phyloP scores from a whole-genome alignment of 306 rosid genomes.

The Trifolium repens region DNA sequence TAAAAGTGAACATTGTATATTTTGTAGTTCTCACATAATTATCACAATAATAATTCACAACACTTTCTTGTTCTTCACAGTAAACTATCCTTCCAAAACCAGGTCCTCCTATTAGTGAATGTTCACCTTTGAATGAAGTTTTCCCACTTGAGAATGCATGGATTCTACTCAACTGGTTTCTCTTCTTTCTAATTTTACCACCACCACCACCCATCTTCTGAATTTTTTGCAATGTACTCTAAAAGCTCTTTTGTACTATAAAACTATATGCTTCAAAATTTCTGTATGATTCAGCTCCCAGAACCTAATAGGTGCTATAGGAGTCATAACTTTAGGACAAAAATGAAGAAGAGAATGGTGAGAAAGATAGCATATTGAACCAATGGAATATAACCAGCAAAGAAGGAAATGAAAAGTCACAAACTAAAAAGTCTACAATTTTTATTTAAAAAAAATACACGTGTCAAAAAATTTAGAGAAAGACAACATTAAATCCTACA shows the following conservation, averaged over 20 bases:
- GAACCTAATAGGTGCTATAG: too few relatives aligned
- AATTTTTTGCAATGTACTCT: background rate
- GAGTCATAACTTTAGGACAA: background rate
- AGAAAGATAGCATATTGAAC: conserved; percentile 25
- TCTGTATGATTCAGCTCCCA: too few relatives aligned
- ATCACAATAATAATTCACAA: conserved; percentile 54
- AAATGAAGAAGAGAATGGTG: conserved; percentile 5
- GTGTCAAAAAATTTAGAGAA: background rate
- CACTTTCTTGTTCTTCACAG: conserved; percentile 65
- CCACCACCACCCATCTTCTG: conserved; percentile 54
- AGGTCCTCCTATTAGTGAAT: conserved; percentile 83
- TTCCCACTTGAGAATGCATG: conserved; percentile 78
- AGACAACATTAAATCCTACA: background rate
- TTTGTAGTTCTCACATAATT: conserved; percentile 86
- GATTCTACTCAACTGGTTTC: conserved; percentile 67
- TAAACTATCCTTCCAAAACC: conserved; percentile 82
- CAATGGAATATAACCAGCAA: background rate
- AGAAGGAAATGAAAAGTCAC: background rate
- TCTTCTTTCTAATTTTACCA: conserved; percentile 54
- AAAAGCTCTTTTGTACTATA: background rate
- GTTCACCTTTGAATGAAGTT: conserved; percentile 69
- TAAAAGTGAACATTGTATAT: conserved; percentile 69
- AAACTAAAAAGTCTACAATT: background rate
- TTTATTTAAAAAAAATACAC: too few relatives aligned
- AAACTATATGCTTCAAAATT: too few relatives aligned